Evolutionary conservation across 441 rosid species (phyloP), one percentile per base, ranked within the genome.

Genomic region (Mallotus japonicus): DNA sequence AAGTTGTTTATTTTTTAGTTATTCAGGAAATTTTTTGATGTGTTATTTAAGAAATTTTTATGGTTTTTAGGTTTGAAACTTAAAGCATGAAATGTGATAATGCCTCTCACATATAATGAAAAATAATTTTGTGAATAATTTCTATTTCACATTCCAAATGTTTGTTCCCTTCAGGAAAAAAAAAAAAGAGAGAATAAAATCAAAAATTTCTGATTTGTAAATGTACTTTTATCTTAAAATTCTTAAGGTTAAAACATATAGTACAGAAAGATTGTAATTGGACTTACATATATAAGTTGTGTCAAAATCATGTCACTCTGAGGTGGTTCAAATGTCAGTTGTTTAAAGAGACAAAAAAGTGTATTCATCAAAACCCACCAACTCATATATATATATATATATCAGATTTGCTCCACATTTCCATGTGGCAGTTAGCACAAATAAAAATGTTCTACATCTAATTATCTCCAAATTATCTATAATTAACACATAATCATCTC

Each of bases 361-460:
- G 19, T 32, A 63, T 63, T 62, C 67, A 42, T 62, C 67, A 42
- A 64, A 65, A 47, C 17, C 56, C n/a, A 47, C 40, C 40, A 37
- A 37, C 40, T 37, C 40, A 37, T 37, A 37, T 37, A 37, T 37
- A 37, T 37, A 34, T 34, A 37, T 3, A 37, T 37, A 37, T 37
- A 37, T 34, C 42, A 22, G 6, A 65, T 47, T 46, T 32, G 44
- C 74, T 8, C 13, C 13, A 19, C 8, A 40, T 56, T 42, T 44
- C 69, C 55, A 54, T 55, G 22, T 63, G 61, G 59, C 67, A 63
- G 44, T 55, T 17, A 6, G 54, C 34, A 7, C 49, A 44, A 44
- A 12, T 44, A 10, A 10, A 28, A 7, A 10, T 44, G 6, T 44
- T 44, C 12, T 0, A 37, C 5, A 2, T 44, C 0, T 44, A 10